Percentiles rank a stretch among this genome's conserved stretches.
phyloP scores from a whole-genome alignment of 495 filamentous ascomycete species.

The Penicilliopsis zonata region DNA sequence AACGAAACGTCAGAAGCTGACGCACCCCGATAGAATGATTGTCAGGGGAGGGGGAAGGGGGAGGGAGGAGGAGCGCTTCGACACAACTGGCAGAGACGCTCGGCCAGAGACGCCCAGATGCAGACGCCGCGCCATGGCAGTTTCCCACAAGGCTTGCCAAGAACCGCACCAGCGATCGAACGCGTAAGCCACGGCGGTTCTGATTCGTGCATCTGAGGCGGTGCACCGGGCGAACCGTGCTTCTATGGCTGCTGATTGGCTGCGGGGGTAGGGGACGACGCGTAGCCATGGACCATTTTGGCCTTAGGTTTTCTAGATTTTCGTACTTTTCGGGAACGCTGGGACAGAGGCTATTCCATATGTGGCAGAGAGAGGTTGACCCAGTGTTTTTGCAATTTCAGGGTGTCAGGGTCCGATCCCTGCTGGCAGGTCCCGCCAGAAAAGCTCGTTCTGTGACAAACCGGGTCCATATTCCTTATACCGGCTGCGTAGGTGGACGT shows the following conservation, averaged over 20 bases:
- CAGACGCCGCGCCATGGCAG: too few species aligned
- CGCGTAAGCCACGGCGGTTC: slow-evolving; percentile 7
- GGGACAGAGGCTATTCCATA: too few species aligned
- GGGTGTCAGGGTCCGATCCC: too few species aligned
- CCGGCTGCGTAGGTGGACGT: too few species aligned
- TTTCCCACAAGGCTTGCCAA: slow-evolving; percentile 6
- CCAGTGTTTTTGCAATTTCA: too few species aligned
- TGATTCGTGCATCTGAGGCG: not conserved
- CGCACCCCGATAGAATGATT: slow-evolving; percentile 14
- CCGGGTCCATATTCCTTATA: too few species aligned
- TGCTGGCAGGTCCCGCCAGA: too few species aligned
- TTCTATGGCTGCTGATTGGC: not conserved
- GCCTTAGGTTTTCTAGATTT: not conserved
- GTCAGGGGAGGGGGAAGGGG: slow-evolving; percentile 11
- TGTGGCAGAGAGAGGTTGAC: too few species aligned
- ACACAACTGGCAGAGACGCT: not conserved
- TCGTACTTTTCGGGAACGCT: too few species aligned
- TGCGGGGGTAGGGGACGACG: not conserved
- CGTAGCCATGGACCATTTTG: not conserved
- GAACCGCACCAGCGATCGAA: slow-evolving; percentile 9
- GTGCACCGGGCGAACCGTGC: not conserved
- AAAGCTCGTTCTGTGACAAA: too few species aligned
- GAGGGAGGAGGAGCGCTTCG: slow-evolving; percentile 2
- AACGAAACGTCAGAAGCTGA: slow-evolving; percentile 20
- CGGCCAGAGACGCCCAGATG: not conserved